Evolutionary conservation across 768 basidiomycete genomes (phyloP).

Genomic region (Macrocybe gigantea): DNA sequence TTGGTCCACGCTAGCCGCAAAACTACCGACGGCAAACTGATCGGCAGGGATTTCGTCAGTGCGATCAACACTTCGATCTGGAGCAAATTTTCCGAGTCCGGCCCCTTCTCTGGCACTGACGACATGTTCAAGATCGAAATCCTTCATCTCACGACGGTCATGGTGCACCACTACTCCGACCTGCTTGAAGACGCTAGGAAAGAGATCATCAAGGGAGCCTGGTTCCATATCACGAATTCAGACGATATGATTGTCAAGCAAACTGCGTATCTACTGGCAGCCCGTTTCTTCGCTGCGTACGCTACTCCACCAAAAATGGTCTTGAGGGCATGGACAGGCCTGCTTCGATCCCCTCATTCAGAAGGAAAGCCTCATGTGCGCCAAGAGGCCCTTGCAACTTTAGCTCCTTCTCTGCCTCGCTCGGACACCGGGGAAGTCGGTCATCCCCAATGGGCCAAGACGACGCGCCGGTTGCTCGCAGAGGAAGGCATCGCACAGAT

Average conservation of each 20-base stretch:
- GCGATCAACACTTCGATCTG: constrained; percentile 73
- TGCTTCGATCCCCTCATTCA: constrained; percentile 68
- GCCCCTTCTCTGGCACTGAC: constrained; percentile 52
- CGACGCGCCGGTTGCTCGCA: constrained; percentile 75
- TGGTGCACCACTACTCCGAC: constrained; percentile 81
- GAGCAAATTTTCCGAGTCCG: constrained; percentile 63
- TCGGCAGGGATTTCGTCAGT: constrained; percentile 67
- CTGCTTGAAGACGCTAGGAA: constrained; percentile 80
- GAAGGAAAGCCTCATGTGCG: constrained; percentile 77
- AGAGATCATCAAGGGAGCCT: constrained; percentile 90
- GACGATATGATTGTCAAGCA: constrained; percentile 93
- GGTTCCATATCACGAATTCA: constrained; percentile 71
- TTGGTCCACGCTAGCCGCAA: constrained; percentile 65
- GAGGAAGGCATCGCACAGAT: constrained; percentile 79
- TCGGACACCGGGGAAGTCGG: constrained; percentile 51
- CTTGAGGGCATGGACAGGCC: constrained; percentile 82
- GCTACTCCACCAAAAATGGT: constrained; percentile 90
- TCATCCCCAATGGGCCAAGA: constrained; percentile 78
- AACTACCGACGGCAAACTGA: constrained; percentile 47
- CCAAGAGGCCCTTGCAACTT: constrained; percentile 78
- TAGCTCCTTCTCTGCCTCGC: constrained; percentile 76
- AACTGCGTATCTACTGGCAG: constrained; percentile 84
- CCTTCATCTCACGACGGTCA: constrained; percentile 79
- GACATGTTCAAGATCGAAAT: constrained; percentile 91
- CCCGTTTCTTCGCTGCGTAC: constrained; percentile 87